A percentile compares a stretch with the other conserved stretches of the same genome.
Evolutionary conservation across 2,329 filamentous ascomycete genomes (phyloP).

Genomic region (Phyllosticta ampelicida): DNA sequence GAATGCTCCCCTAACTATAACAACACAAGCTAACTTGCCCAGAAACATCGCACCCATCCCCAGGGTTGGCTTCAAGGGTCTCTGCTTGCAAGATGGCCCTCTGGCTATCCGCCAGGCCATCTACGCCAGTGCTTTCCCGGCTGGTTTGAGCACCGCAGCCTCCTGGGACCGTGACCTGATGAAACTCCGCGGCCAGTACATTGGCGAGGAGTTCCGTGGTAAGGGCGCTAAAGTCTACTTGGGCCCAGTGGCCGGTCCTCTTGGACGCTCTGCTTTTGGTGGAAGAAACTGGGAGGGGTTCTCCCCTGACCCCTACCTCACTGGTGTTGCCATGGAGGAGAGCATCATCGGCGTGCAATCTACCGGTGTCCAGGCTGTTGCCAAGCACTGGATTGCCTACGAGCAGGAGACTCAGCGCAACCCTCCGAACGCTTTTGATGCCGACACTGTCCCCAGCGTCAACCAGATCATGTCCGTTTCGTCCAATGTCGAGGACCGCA

Average conservation of each 20-base stretch:
- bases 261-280: slow-evolving; percentile 32
- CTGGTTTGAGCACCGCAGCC: slow-evolving; percentile 27
- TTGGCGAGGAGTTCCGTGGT: slow-evolving; percentile 23
- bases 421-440: slow-evolving; percentile 44
- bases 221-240: slow-evolving; percentile 33
- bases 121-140: slow-evolving; percentile 27
- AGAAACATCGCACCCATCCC: slow-evolving; percentile 25
- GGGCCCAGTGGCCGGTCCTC: slow-evolving; percentile 33
- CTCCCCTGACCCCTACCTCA: slow-evolving; percentile 38
- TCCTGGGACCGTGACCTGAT: slow-evolving; percentile 30
- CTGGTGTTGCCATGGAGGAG: slow-evolving; percentile 32
- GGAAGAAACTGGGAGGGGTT: slow-evolving; percentile 42
- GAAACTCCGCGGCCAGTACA: slow-evolving; percentile 21
- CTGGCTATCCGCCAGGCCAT: slow-evolving; percentile 18
- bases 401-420: slow-evolving; percentile 52
- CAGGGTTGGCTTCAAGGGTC: slow-evolving; percentile 28
- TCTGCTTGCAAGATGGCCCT: slow-evolving; percentile 32
- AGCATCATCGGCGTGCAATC: slow-evolving; percentile 37
- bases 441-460: slow-evolving; percentile 20
- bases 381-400: slow-evolving; percentile 47
- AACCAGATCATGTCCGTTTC: slow-evolving; percentile 16
- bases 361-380: slow-evolving; percentile 31
- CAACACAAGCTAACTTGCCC: neutral
- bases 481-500: slow-evolving; percentile 59
- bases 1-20: neutral